Percentiles rank a stretch among this genome's conserved stretches.
phyloP scores from a whole-genome alignment of 2,329 filamentous ascomycete species.

The Neonectria faginata region DNA sequence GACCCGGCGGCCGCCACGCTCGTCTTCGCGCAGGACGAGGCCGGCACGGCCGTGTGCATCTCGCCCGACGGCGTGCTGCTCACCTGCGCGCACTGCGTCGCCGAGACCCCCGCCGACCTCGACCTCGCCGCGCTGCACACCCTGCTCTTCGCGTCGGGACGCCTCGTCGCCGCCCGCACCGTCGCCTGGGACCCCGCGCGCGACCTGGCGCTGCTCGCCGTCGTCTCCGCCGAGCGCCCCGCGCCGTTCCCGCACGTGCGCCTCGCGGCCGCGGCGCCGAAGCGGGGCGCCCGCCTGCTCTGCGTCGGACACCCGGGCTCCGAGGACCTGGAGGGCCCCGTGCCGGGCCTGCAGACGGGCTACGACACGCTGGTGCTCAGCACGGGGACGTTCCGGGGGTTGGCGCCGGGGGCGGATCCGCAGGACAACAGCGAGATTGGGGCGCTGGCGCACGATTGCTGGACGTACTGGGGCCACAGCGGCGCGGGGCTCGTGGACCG shows the following conservation, averaged over 20 bases:
- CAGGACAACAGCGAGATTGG: conserved; percentile 66
- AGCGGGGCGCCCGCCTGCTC: conserved; percentile 39
- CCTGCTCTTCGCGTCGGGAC: conserved; percentile 58
- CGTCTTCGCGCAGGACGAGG: conserved; percentile 62
- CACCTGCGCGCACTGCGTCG: conserved; percentile 64
- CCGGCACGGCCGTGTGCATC: conserved; percentile 64
- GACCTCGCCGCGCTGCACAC: conserved; percentile 48
- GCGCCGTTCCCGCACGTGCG: too few relatives aligned
- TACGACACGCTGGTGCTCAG: conserved; percentile 63
- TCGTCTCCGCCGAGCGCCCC: too few relatives aligned
- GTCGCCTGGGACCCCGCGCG: too few relatives aligned
- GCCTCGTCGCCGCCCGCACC: too few relatives aligned
- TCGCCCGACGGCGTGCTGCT: conserved; percentile 57
- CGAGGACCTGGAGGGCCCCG: conserved; percentile 57
- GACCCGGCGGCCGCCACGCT: conserved; percentile 48
- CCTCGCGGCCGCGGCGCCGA: too few relatives aligned
- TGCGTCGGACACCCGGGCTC: conserved; percentile 53
- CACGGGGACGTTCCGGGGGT: conserved; percentile 56
- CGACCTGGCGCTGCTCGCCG: too few relatives aligned
- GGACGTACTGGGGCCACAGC: conserved; percentile 69
- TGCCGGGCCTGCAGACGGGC: conserved; percentile 51
- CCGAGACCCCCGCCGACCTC: conserved; percentile 54
- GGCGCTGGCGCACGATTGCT: conserved; percentile 63
- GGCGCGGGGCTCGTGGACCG: conserved; percentile 61
- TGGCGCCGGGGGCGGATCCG: conserved; percentile 52